Conservation (phyloP, 306 rosid genomes). For the Malus domestica region ASM211411v1 NC_041802.1:591501-592000, state of each 20-base stretch:
- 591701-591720: background rate
- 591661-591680: background rate
- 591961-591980: conserved; percentile 97
- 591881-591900: background rate
- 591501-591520: background rate
- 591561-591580: background rate
- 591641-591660: background rate
- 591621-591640: background rate
- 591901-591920: conserved; percentile 55
- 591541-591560: background rate
- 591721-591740: conserved; percentile 88
- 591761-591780: conserved; percentile 78
- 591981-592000: conserved; percentile 70
- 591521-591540: background rate
- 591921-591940: conserved; percentile 99
- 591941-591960: conserved; percentile 94
- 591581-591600: background rate
- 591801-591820: conserved; percentile 92
- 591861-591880: background rate
- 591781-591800: conserved; percentile 84
- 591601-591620: background rate
- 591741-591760: conserved; percentile 87
- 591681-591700: background rate
- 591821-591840: conserved; percentile 11
- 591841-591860: conserved; percentile 6